Base-by-base conservation (phyloP, 768 basidiomycete species). In the Phaeotremella fagi region DNA sequence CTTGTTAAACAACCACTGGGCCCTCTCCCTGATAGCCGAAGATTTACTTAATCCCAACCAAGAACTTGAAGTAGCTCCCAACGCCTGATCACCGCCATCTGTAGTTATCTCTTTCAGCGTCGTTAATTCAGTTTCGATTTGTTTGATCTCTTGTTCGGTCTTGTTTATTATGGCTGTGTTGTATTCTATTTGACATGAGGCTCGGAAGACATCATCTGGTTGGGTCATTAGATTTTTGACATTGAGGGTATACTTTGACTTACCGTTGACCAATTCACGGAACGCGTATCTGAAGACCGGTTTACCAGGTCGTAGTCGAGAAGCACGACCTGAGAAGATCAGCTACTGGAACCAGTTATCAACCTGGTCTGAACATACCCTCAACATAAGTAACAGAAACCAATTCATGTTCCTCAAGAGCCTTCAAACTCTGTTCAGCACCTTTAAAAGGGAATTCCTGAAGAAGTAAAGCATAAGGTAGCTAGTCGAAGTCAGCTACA, bases 211-310 rank as follows among this genome's bases (percentile, higher is more conserved):
- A 3, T 81, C 75, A 61, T 94, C 91, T 87, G 53, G 35, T 50
- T 50, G 23, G 55, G 44, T 53, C n/a, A 14, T 48, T 54, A 57
- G 18, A 26, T 16, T 25, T 42, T 16, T 50, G 12, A 28, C 24
- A 20, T 14, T 11, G 18, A 23, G 25, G n/a, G 31, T 16, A 48
- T 29, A 27, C 36, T n/a, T 42, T 52, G 16, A 54, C 79, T 38
- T 61, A 87, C 90, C 91, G 42, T 84, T 78, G 0, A 86, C 85
- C 1, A 97, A 79, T 36, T 82, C 80, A 61, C 88, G 80, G 70
- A 95, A 99, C 3, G 88, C 89, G 65, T 82, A 86, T 75, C 81
- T 81, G 68, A 87, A 86, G 0, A 98, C 83, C 0, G 95, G 95
- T 73, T 86, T 91, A 25, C 95, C 95, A 1, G 95, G 89, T 41